Evolutionary conservation across 306 rosid genomes (phyloP).

Genomic region (Acacia confusa): DNA sequence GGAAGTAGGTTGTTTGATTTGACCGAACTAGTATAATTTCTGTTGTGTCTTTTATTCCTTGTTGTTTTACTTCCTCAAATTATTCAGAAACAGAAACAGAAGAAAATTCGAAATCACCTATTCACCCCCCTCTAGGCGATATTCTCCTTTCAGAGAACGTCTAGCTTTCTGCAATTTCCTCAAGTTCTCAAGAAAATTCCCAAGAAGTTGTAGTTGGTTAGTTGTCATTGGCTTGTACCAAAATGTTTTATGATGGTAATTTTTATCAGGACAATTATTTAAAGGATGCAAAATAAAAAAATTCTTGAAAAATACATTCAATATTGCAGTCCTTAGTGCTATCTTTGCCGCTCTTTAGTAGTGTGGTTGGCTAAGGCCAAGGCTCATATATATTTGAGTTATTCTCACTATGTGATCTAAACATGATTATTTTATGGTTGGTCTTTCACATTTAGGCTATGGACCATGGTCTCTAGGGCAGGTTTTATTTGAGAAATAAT

Average conservation of each 20-base stretch:
- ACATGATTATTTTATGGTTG: neutral
- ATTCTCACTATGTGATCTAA: neutral
- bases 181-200: neutral
- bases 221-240: neutral
- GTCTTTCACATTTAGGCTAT: neutral
- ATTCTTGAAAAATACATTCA: neutral
- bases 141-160: no score
- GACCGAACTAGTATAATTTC: no score
- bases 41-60: no score
- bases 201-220: neutral
- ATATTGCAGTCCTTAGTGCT: constrained; percentile 2
- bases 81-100: no score
- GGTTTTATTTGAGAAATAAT: neutral
- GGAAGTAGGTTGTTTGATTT: no score
- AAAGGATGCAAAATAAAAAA: neutral
- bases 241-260: neutral
- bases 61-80: no score
- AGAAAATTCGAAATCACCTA: no score
- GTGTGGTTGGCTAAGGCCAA: neutral
- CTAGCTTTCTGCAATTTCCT: neutral
- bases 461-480: neutral
- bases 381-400: neutral
- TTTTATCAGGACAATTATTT: neutral
- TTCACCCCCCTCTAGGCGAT: no score
- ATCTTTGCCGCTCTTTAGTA: neutral